Evolutionary conservation across 176 grass and related monocot genomes (phyloP).

Genomic region (Elaeis guineensis): DNA sequence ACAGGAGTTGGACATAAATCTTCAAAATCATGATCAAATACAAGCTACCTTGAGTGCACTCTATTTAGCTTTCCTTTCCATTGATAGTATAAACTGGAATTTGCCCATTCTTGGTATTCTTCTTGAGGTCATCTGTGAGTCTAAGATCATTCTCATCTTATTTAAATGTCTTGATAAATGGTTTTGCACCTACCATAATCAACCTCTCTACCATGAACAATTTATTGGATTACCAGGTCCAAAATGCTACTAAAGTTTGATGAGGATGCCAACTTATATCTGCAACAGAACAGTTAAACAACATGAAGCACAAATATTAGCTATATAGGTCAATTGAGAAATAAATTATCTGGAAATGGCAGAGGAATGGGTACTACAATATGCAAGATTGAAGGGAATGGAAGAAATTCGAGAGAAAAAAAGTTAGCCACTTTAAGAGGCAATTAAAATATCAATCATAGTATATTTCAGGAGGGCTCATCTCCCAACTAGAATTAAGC

Average conservation of each 20-base stretch:
- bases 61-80: neutral
- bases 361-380: no score
- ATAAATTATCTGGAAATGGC: no score
- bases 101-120: conserved; percentile 77
- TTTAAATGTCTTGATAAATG: conserved; percentile 82
- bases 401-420: no score
- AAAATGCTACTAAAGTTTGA: conserved; percentile 79
- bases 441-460: no score
- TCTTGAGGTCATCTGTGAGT: conserved; percentile 79
- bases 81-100: conserved; percentile 57
- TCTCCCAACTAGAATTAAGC: no score
- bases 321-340: neutral
- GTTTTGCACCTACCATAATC: conserved; percentile 72
- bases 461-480: no score
- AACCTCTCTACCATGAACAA: conserved; percentile 93
- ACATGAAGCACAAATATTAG: conserved; percentile 7
- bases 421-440: no score
- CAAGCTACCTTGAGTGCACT: no score
- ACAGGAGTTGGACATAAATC: no score
- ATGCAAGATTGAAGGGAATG: no score
- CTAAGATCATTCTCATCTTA: conserved; percentile 67
- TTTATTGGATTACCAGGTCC: conserved; percentile 55
- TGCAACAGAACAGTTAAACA: conserved; percentile 18
- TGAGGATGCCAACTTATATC: conserved; percentile 70
- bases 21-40: no score